These are phyloP conservation scores for maize (Zea mays) DNA, from an alignment of 176 grass and related monocot genomes.

Conservation along the genomic window Zm-B73-REFERENCE-NAM-5.0 NC_050104.1:20726001-20726500, in stretches of 20 bases:
- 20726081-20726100: slow-evolving; percentile 3
- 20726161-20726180: background rate
- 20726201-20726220: slow-evolving; percentile 56
- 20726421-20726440: background rate
- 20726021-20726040: background rate
- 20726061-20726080: background rate
- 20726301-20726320: slow-evolving; percentile 31
- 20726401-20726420: slow-evolving; percentile 25
- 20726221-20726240: slow-evolving; percentile 87
- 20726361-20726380: slow-evolving; percentile 1
- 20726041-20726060: background rate
- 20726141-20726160: slow-evolving; percentile 1
- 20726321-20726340: background rate
- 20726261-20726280: slow-evolving; percentile 92
- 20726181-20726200: slow-evolving; percentile 15
- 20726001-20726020: background rate
- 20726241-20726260: slow-evolving; percentile 91
- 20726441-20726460: too few species aligned
- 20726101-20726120: slow-evolving; percentile 20
- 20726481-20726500: too few species aligned
- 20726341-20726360: background rate
- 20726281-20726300: slow-evolving; percentile 69
- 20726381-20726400: slow-evolving; percentile 14
- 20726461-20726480: too few species aligned
- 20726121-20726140: background rate